Conservation (phyloP, 2,329 filamentous ascomycete genomes). For the Cladosporium oxysporum region DNA sequence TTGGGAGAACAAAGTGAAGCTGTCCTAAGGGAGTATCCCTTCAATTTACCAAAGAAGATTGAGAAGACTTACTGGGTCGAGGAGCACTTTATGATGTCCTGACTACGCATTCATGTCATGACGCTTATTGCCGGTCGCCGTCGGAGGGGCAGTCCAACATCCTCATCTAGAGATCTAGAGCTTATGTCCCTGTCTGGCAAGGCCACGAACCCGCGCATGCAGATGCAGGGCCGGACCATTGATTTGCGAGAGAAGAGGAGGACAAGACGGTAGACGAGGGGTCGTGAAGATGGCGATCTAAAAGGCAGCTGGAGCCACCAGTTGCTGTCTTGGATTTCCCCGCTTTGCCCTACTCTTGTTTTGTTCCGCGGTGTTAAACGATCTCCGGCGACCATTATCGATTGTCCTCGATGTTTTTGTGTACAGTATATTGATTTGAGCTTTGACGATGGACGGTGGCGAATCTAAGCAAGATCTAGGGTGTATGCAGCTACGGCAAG, state of each 20-base stretch:
- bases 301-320: neutral
- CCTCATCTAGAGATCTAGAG: neutral
- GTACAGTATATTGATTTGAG: neutral
- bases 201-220: neutral
- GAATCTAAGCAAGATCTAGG: neutral
- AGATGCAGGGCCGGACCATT: neutral
- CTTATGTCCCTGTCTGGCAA: neutral
- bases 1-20: neutral
- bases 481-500: neutral
- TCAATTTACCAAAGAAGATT: neutral
- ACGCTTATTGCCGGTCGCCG: conserved; percentile 9
- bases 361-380: neutral
- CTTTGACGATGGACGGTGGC: neutral
- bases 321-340: conserved; percentile 2
- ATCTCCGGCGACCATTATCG: neutral
- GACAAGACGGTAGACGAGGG: neutral
- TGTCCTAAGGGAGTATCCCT: neutral
- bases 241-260: neutral
- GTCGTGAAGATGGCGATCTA: neutral
- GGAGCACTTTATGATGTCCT: neutral
- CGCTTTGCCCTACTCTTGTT: neutral
- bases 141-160: conserved; percentile 1
- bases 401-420: neutral
- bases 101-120: neutral
- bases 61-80: neutral